Base-by-base conservation (phyloP, 139 green algal species). In the Coelastrella sp. region DNA sequence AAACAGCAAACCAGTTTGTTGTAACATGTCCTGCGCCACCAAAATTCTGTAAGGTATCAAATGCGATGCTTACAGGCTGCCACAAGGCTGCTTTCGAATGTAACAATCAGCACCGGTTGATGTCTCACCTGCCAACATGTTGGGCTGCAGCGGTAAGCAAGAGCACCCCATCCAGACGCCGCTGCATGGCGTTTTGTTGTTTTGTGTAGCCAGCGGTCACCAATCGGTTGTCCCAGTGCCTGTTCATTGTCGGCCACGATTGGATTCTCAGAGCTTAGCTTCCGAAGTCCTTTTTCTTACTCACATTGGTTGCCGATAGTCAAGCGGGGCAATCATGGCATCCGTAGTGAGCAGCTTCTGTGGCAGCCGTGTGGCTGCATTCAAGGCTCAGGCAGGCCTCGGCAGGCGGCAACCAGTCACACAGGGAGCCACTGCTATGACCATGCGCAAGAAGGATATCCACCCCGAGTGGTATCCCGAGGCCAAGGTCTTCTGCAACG, bases 401-500 rank as follows among this genome's bases (percentile, higher is more conserved):
- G 89, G 19, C 88, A 85, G 73, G n/a, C 61, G 59, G 58, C 86
- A 85, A 64, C 76, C 76, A 23, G 17, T 89, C 4, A 81, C 59
- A 16, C 89, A 86, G n/a, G 93, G 93, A 54, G 92, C 66, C 17
- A 93, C 88, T 11, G 92, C 84, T n/a, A 92, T 92, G 16, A 91
- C 90, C 17, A 96, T 96, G 94, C 64, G 78, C 66, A 97, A 97
- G 93, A 93, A 95, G 92, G 94, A 91, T 81, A 94, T 97, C 71
- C 96, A 98, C 92, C 96, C 96, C 16, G 92, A 96, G 76, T 97
- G 92, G 92, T 92, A 92, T 73, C 71, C 89, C 4, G 94, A 97
- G 89, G 92, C 96, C 59, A 95, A 93, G 79, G 97, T 99, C 7
- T 96, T 98, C 58, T 99, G 98, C 97, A 99, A 99, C 92, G 98